phyloP scores from a whole-genome alignment of 1,139 yeast species.

The Taphrina pruni region DNA sequence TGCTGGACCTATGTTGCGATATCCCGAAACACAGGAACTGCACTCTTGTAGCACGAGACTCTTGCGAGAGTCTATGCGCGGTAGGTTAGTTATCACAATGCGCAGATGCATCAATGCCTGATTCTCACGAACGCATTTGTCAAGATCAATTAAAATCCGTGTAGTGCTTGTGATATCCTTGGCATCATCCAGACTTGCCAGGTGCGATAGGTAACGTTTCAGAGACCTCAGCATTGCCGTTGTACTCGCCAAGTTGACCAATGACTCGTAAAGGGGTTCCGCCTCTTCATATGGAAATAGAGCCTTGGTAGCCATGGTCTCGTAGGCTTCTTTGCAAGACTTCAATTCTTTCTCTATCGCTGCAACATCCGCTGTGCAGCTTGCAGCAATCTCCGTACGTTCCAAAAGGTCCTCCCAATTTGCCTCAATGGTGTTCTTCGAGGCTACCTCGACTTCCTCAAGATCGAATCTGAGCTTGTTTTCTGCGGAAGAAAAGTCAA shows the following conservation, averaged over 20 bases:
- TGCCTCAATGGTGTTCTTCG: conserved; percentile 8
- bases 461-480: conserved; percentile 38
- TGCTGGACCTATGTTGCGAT: conserved; percentile 11
- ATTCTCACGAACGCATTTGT: conserved; percentile 5
- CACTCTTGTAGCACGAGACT: conserved; percentile 25
- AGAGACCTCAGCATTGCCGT: conserved; percentile 26
- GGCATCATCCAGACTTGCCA: conserved; percentile 14
- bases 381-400: conserved; percentile 34
- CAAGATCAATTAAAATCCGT: conserved; percentile 13
- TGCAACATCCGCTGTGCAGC: conserved; percentile 22
- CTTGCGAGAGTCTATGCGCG: conserved; percentile 7
- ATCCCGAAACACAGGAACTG: neutral
- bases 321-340: conserved; percentile 11
- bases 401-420: conserved; percentile 35
- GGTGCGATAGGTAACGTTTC: conserved; percentile 8
- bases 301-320: conserved; percentile 22
- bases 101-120: conserved; percentile 28
- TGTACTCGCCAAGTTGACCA: conserved; percentile 22
- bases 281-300: conserved; percentile 36
- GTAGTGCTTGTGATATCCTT: conserved; percentile 15
- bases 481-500: conserved; percentile 37
- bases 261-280: conserved; percentile 26
- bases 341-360: conserved; percentile 19
- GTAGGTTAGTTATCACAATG: conserved; percentile 13
- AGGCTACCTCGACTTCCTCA: conserved; percentile 32